A percentile compares a stretch with the other conserved stretches of the same genome.
Evolutionary conservation across 2,329 filamentous ascomycete genomes (phyloP).

Genomic region (Berkeleyomyces basicola): DNA sequence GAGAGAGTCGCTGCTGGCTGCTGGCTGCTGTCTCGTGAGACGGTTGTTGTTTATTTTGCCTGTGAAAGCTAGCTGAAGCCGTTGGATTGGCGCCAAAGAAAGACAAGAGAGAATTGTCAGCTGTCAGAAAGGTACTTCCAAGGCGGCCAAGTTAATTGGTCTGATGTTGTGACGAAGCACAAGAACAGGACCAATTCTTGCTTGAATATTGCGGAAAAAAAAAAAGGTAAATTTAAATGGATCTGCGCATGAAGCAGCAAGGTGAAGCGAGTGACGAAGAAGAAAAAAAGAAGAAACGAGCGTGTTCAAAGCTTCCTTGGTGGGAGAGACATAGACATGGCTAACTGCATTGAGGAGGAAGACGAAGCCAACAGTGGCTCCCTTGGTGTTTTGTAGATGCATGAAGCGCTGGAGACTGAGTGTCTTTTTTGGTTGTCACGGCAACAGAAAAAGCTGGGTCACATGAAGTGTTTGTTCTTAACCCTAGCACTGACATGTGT

Average conservation of each 20-base stretch:
- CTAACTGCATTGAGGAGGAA: background rate
- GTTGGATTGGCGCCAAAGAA: background rate
- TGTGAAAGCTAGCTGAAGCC: background rate
- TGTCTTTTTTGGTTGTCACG: background rate
- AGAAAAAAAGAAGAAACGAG: background rate
- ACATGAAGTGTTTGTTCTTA: background rate
- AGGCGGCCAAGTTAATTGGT: background rate
- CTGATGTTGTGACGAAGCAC: background rate
- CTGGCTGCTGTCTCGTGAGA: background rate
- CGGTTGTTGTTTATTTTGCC: background rate
- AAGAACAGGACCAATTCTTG: background rate
- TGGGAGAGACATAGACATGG: background rate
- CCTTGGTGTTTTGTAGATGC: background rate
- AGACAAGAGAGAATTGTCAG: background rate
- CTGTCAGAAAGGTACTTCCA: background rate
- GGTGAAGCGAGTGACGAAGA: background rate
- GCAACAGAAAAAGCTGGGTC: background rate
- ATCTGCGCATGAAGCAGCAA: background rate
- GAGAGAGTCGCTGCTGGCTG: background rate
- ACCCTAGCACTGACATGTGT: background rate
- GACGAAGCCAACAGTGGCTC: background rate
- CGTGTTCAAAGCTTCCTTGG: background rate
- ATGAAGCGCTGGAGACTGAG: background rate
- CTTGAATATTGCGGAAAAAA: background rate
- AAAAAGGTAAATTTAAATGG: background rate